Conservation (phyloP, 1,139 yeast species). For the Wickerhamomyces sp. region DNA sequence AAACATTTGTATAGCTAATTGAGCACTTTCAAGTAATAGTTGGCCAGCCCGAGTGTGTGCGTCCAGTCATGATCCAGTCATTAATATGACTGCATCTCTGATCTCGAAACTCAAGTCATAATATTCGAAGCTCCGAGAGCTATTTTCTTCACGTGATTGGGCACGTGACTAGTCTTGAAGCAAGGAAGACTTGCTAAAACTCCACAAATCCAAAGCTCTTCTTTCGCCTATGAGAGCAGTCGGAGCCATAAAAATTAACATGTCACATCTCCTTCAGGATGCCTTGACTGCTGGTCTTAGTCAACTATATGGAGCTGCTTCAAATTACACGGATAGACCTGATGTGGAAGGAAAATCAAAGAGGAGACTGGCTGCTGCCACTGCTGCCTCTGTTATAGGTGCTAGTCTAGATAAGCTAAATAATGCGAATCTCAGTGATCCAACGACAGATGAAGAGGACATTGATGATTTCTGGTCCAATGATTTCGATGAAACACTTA, state of each 20-base stretch:
- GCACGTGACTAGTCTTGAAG: no score
- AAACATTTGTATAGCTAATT: background rate
- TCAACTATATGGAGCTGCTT: slow-evolving; percentile 1
- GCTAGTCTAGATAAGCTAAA: slow-evolving; percentile 44
- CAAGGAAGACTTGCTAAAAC: no score
- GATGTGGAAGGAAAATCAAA: slow-evolving; percentile 30
- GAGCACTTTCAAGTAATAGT: background rate
- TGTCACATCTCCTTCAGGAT: slow-evolving; percentile 3
- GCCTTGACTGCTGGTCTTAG: slow-evolving; percentile 1
- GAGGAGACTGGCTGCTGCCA: slow-evolving; percentile 50
- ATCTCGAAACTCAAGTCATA: no score
- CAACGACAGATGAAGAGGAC: slow-evolving; percentile 21
- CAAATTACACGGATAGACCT: slow-evolving; percentile 1
- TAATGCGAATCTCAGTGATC: slow-evolving; percentile 14
- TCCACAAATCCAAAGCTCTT: no score
- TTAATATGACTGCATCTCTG: no score
- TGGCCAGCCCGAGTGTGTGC: background rate
- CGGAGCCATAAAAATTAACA: background rate
- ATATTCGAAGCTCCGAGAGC: no score
- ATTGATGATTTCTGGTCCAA: background rate
- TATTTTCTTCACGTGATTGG: no score
- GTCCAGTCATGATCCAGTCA: no score
- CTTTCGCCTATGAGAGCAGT: background rate
- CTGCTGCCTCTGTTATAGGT: slow-evolving; percentile 53
- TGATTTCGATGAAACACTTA: slow-evolving; percentile 6